These are phyloP conservation scores for Gracilariopsis chorda DNA, from an alignment of 23 red algal genomes.

Conservation along the genomic window DNA sequence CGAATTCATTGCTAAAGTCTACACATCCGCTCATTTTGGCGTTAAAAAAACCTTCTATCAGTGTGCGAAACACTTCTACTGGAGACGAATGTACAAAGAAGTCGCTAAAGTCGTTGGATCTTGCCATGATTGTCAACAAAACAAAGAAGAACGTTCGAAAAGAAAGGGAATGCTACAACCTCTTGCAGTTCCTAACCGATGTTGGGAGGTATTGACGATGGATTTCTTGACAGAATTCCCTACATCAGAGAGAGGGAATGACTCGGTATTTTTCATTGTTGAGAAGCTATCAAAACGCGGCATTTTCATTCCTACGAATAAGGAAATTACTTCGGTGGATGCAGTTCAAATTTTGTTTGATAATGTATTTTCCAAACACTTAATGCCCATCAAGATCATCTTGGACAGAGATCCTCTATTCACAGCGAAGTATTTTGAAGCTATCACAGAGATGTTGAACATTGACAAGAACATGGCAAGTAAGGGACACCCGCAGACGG, in stretches of 20 bases:
- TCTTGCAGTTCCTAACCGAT: not conserved
- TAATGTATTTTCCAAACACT: not conserved
- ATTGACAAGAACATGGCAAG: not conserved
- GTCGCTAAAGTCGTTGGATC: not conserved
- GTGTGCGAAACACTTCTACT: not conserved
- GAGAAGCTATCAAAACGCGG: slow-evolving; percentile 5
- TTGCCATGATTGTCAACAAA: not conserved
- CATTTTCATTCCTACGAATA: not conserved
- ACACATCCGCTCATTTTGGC: not conserved
- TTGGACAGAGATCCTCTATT: not conserved
- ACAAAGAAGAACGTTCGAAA: not conserved
- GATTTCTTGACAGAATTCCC: slow-evolving; percentile 26
- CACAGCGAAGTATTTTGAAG: not conserved
- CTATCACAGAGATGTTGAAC: not conserved
- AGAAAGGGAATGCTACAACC: not conserved
- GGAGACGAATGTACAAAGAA: not conserved
- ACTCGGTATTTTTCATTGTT: not conserved
- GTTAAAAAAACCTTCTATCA: not conserved
- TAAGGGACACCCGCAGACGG: not conserved
- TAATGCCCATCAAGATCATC: not conserved
- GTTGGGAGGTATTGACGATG: not conserved
- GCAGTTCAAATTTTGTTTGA: not conserved
- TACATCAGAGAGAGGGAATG: not conserved
- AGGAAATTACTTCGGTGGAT: not conserved
- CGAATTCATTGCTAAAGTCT: not conserved